Evolutionary conservation across 495 filamentous ascomycete genomes (phyloP), one percentile per base, ranked within the genome.

Genomic region (Penicillium roqueforti): DNA sequence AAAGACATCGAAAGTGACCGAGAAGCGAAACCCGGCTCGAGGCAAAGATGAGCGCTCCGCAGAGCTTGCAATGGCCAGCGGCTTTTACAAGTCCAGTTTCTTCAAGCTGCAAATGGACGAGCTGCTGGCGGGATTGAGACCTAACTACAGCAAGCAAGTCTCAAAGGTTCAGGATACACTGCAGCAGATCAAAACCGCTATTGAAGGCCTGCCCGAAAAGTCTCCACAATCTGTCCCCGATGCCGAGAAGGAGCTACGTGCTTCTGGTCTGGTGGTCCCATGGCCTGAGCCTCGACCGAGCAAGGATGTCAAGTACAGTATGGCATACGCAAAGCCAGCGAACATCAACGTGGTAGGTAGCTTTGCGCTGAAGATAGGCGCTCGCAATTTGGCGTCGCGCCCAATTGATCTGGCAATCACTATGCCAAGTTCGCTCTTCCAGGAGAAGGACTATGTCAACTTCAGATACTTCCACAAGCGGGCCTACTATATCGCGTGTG

Each of bases 381-480:
- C 83, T 9, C 87, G 84, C 60, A 71, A 77, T 7, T 74, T 81
- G 16, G 77, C 77, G 9, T 65, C 67, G 18, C 70, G 85, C 31
- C 73, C 76, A 1, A 77, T 96, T 44, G 93, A 98, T 72, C 73
- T 98, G 76, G 84, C 89, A 16, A 82, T 96, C 6, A 85, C 83
- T 10, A 93, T 98, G 83, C 92, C 95, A 14, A 70, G 67, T 40
- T 72, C 80, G 3, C 73, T 96, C 2, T 89, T 97, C 56, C 89
- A 96, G 63, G 87, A 92, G 47, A 97, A 98, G 68, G 93, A 98
- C 70, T 97, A 91, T 67, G 76, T 92, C 41, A 90, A 97, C 62
- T 80, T 92, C 71, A 81, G 93, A 55, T 98, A 92, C 68, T 97
- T 97, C 62, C 86, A 97, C 70, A 96, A 97, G 67, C 75, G 92